Evolutionary conservation across 495 filamentous ascomycete genomes (phyloP).

Genomic region (Xylaria longipes): DNA sequence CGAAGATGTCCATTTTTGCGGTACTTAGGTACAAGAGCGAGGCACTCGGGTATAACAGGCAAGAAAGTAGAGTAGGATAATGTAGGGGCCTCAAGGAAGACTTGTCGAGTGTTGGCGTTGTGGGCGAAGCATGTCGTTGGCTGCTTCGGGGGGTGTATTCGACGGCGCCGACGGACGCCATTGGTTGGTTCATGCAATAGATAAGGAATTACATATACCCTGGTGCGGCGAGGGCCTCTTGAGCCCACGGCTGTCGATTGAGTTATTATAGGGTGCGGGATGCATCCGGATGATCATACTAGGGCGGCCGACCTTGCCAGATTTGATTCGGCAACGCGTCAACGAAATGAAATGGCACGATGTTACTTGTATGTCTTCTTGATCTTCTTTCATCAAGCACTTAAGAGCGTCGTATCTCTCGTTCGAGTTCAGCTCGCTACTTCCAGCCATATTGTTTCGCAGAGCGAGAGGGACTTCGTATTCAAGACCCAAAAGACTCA

Average conservation of each 20-base stretch:
- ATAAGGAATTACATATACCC: constrained; percentile 23
- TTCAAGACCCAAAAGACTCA: not conserved
- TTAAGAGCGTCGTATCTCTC: not conserved
- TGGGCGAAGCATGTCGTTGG: constrained; percentile 20
- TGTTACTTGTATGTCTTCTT: not conserved
- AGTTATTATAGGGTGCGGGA: constrained; percentile 21
- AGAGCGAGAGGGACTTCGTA: constrained; percentile 11
- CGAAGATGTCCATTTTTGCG: not conserved
- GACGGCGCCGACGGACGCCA: not conserved
- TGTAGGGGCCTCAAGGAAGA: not conserved
- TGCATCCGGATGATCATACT: constrained; percentile 6
- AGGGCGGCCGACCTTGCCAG: constrained; percentile 8
- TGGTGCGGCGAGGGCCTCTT: not conserved
- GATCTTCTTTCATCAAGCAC: too few species aligned
- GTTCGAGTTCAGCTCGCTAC: constrained; percentile 7
- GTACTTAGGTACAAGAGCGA: constrained; percentile 2
- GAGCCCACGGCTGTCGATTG: not conserved
- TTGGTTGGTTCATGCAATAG: constrained; percentile 21
- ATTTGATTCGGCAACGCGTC: not conserved
- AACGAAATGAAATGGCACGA: constrained; percentile 8
- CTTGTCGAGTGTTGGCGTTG: constrained; percentile 3
- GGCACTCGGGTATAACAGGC: not conserved
- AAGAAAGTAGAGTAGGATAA: not conserved
- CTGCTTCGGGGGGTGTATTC: constrained; percentile 15
- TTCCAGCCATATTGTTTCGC: not conserved